Base-by-base conservation (phyloP, 306 rosid genomes). In the Cajanus cajan region DNA sequence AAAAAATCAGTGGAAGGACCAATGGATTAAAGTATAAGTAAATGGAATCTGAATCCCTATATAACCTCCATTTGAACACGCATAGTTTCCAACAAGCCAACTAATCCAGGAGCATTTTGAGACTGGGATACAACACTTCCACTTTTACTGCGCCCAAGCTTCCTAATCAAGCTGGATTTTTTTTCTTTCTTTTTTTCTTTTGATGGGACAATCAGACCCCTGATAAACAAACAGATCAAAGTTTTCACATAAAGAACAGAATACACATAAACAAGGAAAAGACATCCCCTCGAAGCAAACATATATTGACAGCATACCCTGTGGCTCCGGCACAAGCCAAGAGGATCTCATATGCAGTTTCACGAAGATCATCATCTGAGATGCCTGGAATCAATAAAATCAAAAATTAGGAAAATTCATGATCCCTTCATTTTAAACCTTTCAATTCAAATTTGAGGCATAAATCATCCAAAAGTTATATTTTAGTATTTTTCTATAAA, bases 21-120 rank as follows among this genome's bases (percentile, higher is more conserved):
- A 10, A 48, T 36, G 25, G 48, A 71, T 21, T 74, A 39, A 72
- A 77, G 45, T 9, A 74, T 59, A 70, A 50, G 63, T 52, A 62
- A 77, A 43, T 15, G 62, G 85, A 64, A 62, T 34, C 63, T 58
- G 50, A 68, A 54, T 33, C 47, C 25, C 25, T 34, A 25, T 61
- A 58, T 90, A n/a, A 95, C 98, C 98, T 95, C 99, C 98, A 95
- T 88, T 79, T 95, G 99, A 78, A 93, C 93, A 70, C 99, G 98
- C 98, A 95, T 90, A 84, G 88, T 87, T 88, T 95, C 99, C 82
- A 95, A 84, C 85, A 95, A 85, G 78, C 98, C 92, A 86, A 91
- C 98, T 81, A 95, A 82, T 68, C 97, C 98, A 68, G 98, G 87
- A 74, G 90, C 86, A 87, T 65, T 91, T 73, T 90, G 97, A 78